phyloP scores from a whole-genome alignment of 352 stramenopile species.

The Pythium phragmitis region DNA sequence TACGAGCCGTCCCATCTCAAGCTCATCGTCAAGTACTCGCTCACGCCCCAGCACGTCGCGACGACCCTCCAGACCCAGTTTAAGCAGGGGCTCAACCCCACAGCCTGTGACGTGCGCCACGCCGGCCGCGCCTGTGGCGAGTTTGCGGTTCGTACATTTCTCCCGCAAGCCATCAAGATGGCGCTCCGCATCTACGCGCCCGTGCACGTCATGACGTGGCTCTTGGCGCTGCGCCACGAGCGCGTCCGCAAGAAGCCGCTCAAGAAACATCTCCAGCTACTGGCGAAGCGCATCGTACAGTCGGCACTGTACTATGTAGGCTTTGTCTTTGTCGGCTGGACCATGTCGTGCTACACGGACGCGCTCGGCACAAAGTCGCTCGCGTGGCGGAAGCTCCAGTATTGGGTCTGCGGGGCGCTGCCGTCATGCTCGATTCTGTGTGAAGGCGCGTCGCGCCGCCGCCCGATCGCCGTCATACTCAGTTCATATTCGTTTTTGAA shows the following conservation, averaged over 20 bases:
- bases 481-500: constrained; percentile 61
- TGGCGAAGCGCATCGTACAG: constrained; percentile 40
- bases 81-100: constrained; percentile 43
- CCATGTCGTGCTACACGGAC: constrained; percentile 40
- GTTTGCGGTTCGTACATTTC: constrained; percentile 42
- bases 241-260: constrained; percentile 39
- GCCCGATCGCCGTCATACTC: constrained; percentile 60
- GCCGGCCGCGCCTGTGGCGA: constrained; percentile 36
- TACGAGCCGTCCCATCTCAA: constrained; percentile 55
- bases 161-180: constrained; percentile 35
- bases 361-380: constrained; percentile 43
- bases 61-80: constrained; percentile 42
- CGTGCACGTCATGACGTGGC: constrained; percentile 54
- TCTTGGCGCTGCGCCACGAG: constrained; percentile 41
- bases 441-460: constrained; percentile 43
- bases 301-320: constrained; percentile 55
- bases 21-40: constrained; percentile 62
- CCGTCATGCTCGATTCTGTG: constrained; percentile 50
- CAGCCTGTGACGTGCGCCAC: constrained; percentile 47
- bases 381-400: constrained; percentile 51
- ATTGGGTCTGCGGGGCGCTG: constrained; percentile 45
- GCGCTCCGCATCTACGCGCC: constrained; percentile 54
- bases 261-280: constrained; percentile 27
- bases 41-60: constrained; percentile 36
- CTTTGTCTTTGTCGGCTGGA: constrained; percentile 45